Evolutionary conservation across 2,329 filamentous ascomycete genomes (phyloP).

Genomic region (Didymellaceae sp.): DNA sequence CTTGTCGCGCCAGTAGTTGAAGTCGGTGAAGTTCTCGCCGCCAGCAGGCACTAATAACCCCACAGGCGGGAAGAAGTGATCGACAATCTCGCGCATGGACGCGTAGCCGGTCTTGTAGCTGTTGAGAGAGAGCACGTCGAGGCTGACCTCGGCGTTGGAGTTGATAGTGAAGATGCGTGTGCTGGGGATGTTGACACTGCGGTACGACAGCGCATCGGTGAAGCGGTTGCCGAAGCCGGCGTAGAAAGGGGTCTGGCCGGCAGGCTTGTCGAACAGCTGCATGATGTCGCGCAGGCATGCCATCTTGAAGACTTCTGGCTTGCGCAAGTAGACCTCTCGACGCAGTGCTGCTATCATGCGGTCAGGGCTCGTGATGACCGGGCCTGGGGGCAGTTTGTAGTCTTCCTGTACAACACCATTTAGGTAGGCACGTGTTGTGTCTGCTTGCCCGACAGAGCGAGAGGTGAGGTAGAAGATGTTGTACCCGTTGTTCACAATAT

Average conservation of each 20-base stretch:
- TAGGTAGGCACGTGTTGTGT: constrained; percentile 87
- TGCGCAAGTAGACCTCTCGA: constrained; percentile 91
- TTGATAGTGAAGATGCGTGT: constrained; percentile 99
- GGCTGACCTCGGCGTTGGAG: constrained; percentile 90
- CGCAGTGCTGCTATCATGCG: constrained; percentile 91
- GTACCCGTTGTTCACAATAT: constrained; percentile 94
- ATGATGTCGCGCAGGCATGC: constrained; percentile 94
- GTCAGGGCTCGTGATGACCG: constrained; percentile 94
- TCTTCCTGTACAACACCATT: constrained; percentile 88
- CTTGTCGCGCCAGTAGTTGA: constrained; percentile 91
- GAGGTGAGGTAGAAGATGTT: constrained; percentile 99
- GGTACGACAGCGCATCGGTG: constrained; percentile 94
- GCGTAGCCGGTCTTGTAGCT: constrained; percentile 97
- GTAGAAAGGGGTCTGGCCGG: constrained; percentile 84
- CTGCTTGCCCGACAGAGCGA: constrained; percentile 90
- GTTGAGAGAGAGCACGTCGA: constrained; percentile 88
- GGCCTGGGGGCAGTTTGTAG: constrained; percentile 84
- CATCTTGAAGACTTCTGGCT: constrained; percentile 99
- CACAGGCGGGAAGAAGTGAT: constrained; percentile 96
- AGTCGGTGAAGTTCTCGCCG: constrained; percentile 95
- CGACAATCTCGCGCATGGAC: constrained; percentile 94
- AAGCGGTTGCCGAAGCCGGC: constrained; percentile 96
- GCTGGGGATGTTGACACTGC: constrained; percentile 92
- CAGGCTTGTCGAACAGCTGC: constrained; percentile 71
- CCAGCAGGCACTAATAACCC: constrained; percentile 85